Percentiles rank a stretch among this genome's conserved stretches.
phyloP scores from a whole-genome alignment of 371 early-diverging fungal species.

The Funneliformis caledonium region DNA sequence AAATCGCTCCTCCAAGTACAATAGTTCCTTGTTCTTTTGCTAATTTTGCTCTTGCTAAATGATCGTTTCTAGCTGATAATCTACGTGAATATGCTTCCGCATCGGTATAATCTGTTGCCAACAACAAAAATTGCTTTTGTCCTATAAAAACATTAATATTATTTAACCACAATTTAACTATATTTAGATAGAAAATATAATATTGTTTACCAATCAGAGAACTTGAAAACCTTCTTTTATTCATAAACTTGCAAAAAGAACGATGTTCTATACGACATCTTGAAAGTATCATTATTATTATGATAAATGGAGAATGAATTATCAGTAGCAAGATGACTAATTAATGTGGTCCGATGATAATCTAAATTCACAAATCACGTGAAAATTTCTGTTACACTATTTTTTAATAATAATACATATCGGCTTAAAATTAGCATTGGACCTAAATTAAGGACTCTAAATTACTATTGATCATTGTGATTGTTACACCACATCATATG shows the following conservation, averaged over 20 bases:
- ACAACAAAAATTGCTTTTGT: slow-evolving; percentile 52
- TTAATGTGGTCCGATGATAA: too few species aligned
- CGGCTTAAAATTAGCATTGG: too few species aligned
- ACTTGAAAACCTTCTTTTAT: background rate
- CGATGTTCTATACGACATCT: background rate
- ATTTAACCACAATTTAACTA: background rate
- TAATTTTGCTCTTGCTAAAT: slow-evolving; percentile 49
- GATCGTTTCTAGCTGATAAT: slow-evolving; percentile 51
- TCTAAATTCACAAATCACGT: too few species aligned
- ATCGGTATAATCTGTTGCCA: slow-evolving; percentile 58
- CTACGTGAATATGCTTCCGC: slow-evolving; percentile 56
- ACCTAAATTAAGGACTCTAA: too few species aligned
- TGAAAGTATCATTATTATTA: background rate
- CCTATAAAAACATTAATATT: background rate
- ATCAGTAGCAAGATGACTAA: too few species aligned
- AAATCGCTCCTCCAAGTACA: slow-evolving; percentile 58
- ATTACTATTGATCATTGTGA: too few species aligned
- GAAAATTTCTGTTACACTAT: too few species aligned
- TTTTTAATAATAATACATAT: too few species aligned
- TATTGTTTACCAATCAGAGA: background rate
- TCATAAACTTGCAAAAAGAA: background rate
- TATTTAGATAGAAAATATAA: background rate
- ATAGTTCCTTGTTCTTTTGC: slow-evolving; percentile 47
- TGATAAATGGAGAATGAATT: background rate
- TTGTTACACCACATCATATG: too few species aligned